Evolutionary conservation across 106 monocot genomes (phyloP), one percentile per base, ranked within the genome.

Genomic region (Alisma plantagoaquatica): DNA sequence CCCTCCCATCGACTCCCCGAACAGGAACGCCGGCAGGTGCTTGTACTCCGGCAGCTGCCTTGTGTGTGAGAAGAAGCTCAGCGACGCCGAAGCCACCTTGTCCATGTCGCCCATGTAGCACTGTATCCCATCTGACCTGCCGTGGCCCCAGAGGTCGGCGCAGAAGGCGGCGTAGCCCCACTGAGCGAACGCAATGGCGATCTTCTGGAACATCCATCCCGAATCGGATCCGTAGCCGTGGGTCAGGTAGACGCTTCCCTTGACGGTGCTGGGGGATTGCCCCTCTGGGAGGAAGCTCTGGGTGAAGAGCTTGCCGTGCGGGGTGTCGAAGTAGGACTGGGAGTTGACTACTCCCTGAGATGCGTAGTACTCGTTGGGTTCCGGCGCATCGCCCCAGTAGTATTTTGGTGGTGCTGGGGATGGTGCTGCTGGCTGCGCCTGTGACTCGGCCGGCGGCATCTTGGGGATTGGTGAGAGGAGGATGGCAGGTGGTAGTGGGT

Each of bases 161-260:
- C 81, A 82, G 81, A 78, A 89, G 62, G 82, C 89, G 68, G 88
- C 73, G 73, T 84, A 96, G 29, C 96, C 96, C 94, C 94, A 96
- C 17, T 32, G 62, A 60, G 89, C 75, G 64, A 63, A 96, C 55
- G 59, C 12, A 62, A 96, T 84, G 46, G 84, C 84, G 53, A 89
- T 84, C 71, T 79, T 96, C 75, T 96, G 96, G 73, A 96, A 96
- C 48, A 96, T 62, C 96, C 96, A 96, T 57, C 77, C 69, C 63
- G 75, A 65, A 71, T 96, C 96, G 53, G 89, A 84, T 49, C 75
- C 96, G 66, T 88, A 96, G 57, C 96, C 96, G 71, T 96, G 96
- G 70, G 77, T 85, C 89, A 96, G 81, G 84, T 73, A 96, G 33
- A 96, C 89, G 47, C 76, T 57, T 44, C 58, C 96, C 68, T 78